Evolutionary conservation across 176 grass and related monocot species (phyloP).

Genomic region (Hordeum vulgare): MorexV3_pseudomolecules_assembly NC_058520.1:487046766-487047265

Average conservation of each 20-base stretch:
- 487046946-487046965: not conserved
- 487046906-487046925: not conserved
- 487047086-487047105: not conserved
- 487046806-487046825: not conserved
- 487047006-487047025: not conserved
- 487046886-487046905: slow-evolving; percentile 16
- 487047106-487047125: too few relatives aligned
- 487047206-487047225: too few relatives aligned
- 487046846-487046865: not conserved
- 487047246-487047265: too few relatives aligned
- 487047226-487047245: too few relatives aligned
- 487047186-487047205: too few relatives aligned
- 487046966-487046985: not conserved
- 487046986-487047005: not conserved
- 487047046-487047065: not conserved
- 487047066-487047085: not conserved
- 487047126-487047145: too few relatives aligned
- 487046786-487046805: slow-evolving; percentile 18
- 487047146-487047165: too few relatives aligned
- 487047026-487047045: not conserved
- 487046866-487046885: slow-evolving; percentile 23
- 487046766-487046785: not conserved
- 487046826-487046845: slow-evolving; percentile 17
- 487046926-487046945: slow-evolving; percentile 14
- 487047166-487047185: too few relatives aligned